Conservation (phyloP, 2,329 filamentous ascomycete species). For the Phaeosphaeriaceae sp. region DNA sequence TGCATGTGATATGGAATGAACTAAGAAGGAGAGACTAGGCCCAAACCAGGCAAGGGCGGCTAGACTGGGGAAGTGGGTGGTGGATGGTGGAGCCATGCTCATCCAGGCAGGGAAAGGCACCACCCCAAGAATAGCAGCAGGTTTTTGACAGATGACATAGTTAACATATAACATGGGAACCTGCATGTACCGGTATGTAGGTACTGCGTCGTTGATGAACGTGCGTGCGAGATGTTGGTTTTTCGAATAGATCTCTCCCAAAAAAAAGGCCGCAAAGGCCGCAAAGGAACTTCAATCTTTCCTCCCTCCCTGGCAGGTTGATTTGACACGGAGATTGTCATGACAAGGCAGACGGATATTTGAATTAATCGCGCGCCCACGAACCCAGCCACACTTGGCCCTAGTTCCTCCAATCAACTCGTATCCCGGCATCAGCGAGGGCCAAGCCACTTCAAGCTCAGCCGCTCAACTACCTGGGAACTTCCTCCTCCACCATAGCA, state of each 20-base stretch:
- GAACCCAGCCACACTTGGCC: constrained; percentile 25
- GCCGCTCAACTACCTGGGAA: constrained; percentile 18
- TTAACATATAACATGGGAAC: too few species aligned
- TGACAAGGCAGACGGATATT: too few species aligned
- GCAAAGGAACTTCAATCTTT: too few species aligned
- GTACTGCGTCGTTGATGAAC: too few species aligned
- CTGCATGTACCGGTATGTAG: too few species aligned
- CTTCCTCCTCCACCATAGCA: background rate
- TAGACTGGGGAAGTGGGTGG: constrained; percentile 19
- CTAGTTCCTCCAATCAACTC: constrained; percentile 16
- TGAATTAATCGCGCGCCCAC: background rate
- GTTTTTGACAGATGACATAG: constrained; percentile 23
- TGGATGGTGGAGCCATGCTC: constrained; percentile 14
- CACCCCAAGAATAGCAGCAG: constrained; percentile 32
- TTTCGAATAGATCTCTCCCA: too few species aligned
- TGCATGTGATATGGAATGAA: constrained; percentile 19
- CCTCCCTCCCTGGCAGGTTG: too few species aligned
- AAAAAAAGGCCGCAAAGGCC: too few species aligned
- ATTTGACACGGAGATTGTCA: too few species aligned
- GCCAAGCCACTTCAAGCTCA: constrained; percentile 35
- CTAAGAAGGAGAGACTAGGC: constrained; percentile 3
- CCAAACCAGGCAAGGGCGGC: constrained; percentile 21
- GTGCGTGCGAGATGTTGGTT: too few species aligned
- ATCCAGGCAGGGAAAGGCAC: background rate
- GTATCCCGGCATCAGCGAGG: constrained; percentile 21